Conservation (phyloP, 345 rosid genomes). For the Bruguiera parviflora region DNA sequence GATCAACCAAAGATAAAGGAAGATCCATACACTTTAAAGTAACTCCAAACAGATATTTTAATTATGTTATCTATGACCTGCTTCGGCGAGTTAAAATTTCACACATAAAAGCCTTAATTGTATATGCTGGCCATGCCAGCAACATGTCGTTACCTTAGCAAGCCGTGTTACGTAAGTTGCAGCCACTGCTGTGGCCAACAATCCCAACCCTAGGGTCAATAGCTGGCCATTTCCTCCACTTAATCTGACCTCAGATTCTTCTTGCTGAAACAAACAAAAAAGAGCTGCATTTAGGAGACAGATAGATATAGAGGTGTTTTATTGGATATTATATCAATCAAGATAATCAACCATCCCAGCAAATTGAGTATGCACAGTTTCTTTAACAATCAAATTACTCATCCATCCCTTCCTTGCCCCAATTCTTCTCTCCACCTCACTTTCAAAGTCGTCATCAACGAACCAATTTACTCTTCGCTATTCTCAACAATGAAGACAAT, state of each 20-base stretch:
- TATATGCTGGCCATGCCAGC: not conserved
- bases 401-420: too few species aligned
- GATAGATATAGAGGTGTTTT: too few species aligned
- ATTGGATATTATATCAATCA: too few species aligned
- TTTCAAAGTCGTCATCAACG: not conserved
- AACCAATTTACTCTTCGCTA: not conserved
- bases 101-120: not conserved
- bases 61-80: not conserved
- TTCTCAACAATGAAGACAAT: not conserved
- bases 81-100: not conserved
- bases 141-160: constrained; percentile 57
- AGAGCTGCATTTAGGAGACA: not conserved
- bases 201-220: constrained; percentile 76
- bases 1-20: not conserved
- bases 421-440: not conserved
- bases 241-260: constrained; percentile 65
- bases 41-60: too few species aligned
- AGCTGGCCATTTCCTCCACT: constrained; percentile 75
- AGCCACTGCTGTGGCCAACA: constrained; percentile 77
- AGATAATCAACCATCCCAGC: too few species aligned
- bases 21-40: too few species aligned
- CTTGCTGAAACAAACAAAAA: constrained; percentile 54
- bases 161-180: constrained; percentile 84
- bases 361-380: too few species aligned
- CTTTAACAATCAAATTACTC: too few species aligned